These are phyloP conservation scores for Cyclanthera cordifolia DNA, from an alignment of 306 rosid species.

Conservation along the genomic window DNA sequence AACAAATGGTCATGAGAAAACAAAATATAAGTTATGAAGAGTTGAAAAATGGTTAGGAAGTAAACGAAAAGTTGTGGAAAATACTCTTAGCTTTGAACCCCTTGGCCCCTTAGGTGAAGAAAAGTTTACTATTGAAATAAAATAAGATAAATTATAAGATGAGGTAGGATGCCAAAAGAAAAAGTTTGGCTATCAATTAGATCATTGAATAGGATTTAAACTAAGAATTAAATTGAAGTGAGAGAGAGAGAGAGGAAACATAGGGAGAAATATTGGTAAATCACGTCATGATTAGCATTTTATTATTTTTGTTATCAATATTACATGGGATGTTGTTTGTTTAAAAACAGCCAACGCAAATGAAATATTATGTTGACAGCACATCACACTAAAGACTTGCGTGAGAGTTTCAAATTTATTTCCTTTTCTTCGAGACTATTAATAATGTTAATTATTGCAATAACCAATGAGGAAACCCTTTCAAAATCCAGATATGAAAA, in stretches of 20 bases:
- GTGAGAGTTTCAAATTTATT: background rate
- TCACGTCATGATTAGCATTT: background rate
- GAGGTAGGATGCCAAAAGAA: too few relatives aligned
- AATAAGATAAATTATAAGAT: too few relatives aligned
- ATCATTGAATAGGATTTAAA: background rate
- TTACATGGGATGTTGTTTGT: background rate
- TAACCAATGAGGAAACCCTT: background rate
- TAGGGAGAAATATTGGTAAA: background rate
- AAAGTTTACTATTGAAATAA: too few relatives aligned
- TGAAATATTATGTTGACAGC: conserved; percentile 3
- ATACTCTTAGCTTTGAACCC: too few relatives aligned
- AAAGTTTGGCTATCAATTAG: too few relatives aligned
- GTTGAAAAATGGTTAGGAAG: too few relatives aligned
- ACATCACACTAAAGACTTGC: conserved; percentile 12
- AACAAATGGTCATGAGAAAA: too few relatives aligned
- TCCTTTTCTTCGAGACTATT: background rate
- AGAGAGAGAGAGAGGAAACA: background rate
- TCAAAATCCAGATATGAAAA: background rate
- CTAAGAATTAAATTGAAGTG: background rate
- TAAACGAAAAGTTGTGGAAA: too few relatives aligned
- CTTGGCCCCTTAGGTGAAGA: too few relatives aligned
- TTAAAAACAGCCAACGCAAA: background rate
- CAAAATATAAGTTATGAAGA: too few relatives aligned
- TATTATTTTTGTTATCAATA: background rate
- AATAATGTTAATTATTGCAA: background rate